These are phyloP conservation scores for Radiomyces spectabilis DNA, from an alignment of 192 early-diverging fungal species.

Conservation along the genomic window DNA sequence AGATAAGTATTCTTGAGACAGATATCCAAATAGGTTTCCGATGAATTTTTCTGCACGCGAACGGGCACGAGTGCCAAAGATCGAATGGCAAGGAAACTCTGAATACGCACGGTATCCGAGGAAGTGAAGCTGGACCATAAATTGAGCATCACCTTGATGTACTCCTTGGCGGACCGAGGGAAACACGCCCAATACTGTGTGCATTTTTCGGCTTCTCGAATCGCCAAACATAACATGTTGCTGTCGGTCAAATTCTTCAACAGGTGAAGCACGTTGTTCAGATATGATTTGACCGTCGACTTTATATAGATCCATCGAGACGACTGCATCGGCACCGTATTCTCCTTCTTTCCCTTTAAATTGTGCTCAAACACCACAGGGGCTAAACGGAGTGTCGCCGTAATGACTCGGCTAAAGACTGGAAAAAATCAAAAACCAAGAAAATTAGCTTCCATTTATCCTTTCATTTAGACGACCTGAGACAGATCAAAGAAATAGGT, in stretches of 20 bases:
- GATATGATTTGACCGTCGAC: slow-evolving; percentile 76
- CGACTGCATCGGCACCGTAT: slow-evolving; percentile 25
- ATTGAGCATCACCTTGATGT: slow-evolving; percentile 62
- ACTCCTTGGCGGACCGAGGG: slow-evolving; percentile 72
- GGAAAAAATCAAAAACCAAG: slow-evolving; percentile 11
- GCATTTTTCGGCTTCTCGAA: slow-evolving; percentile 73
- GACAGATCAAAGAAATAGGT: too few species aligned
- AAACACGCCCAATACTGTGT: slow-evolving; percentile 78
- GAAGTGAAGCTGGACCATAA: slow-evolving; percentile 45
- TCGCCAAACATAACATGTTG: slow-evolving; percentile 75
- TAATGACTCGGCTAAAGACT: slow-evolving; percentile 79
- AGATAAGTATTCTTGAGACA: slow-evolving; percentile 75
- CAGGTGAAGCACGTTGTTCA: slow-evolving; percentile 66
- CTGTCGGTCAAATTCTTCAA: slow-evolving; percentile 77
- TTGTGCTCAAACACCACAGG: slow-evolving; percentile 66
- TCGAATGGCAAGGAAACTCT: slow-evolving; percentile 79
- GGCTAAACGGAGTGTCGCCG: slow-evolving; percentile 62
- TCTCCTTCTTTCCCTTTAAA: slow-evolving; percentile 28
- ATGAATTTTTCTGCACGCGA: too few species aligned
- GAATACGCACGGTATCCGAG: slow-evolving; percentile 67
- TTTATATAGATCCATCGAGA: slow-evolving; percentile 68
- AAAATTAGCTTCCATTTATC: background rate
- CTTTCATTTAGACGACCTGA: too few species aligned
- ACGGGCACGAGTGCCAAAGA: slow-evolving; percentile 48
- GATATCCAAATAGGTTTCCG: slow-evolving; percentile 47